Percentiles rank a stretch among this genome's conserved stretches.
Evolutionary conservation across 73 alveolate species (phyloP).

Genomic region (Paramecium pentaurelia): DNA sequence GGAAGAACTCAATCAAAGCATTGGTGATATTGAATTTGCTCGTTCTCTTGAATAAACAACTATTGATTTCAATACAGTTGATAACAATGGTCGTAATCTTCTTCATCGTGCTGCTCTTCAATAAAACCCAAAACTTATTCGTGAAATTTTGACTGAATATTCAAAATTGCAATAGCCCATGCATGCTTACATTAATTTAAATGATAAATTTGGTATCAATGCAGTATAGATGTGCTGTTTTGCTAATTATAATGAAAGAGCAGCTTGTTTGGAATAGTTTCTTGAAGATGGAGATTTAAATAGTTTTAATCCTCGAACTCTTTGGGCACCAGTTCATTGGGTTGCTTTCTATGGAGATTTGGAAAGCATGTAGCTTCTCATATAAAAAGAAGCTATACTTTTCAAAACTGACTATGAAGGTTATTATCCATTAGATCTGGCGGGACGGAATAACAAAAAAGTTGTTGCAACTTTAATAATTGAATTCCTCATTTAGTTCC

Average conservation of each 20-base stretch:
- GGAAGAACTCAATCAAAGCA: constrained; percentile 51
- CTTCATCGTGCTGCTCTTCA: constrained; percentile 79
- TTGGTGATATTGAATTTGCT: constrained; percentile 77
- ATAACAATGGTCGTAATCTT: constrained; percentile 59
- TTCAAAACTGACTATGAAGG: constrained; percentile 50
- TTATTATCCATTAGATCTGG: constrained; percentile 51
- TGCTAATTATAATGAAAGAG: background rate
- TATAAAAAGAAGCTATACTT: background rate
- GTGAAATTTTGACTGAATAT: constrained; percentile 37
- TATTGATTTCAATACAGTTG: constrained; percentile 78
- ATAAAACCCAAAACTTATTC: constrained; percentile 65
- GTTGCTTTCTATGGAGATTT: constrained; percentile 52
- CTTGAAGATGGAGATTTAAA: background rate
- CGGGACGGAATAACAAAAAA: constrained; percentile 38
- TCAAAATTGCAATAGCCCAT: background rate
- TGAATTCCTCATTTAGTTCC: background rate
- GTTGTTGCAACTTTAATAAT: background rate
- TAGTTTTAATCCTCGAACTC: background rate
- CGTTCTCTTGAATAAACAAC: constrained; percentile 77
- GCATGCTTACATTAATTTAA: background rate
- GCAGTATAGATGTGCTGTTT: background rate
- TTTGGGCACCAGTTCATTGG: constrained; percentile 5
- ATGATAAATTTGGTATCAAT: background rate
- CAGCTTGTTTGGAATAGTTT: background rate
- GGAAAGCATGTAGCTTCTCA: background rate